These are phyloP conservation scores for Balamuthia mandrillaris DNA, from an alignment of 208 protist species.

Conservation along the genomic window DNA sequence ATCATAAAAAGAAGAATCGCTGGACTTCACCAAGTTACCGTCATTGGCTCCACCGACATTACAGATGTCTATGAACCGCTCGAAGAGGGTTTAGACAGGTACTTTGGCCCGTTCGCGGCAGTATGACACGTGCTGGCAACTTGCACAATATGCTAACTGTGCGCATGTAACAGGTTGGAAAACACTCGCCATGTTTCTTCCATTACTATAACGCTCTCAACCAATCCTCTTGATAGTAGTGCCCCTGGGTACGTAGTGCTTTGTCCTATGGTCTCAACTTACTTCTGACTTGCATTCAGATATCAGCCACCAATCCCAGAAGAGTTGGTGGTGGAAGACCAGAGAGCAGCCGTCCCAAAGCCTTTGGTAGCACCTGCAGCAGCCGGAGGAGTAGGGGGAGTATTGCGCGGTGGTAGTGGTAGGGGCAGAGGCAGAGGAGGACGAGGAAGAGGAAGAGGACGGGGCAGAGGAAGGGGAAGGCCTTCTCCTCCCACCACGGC, in stretches of 20 bases:
- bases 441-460: background rate
- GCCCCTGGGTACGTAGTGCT: constrained; percentile 27
- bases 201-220: constrained; percentile 34
- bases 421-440: background rate
- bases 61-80: constrained; percentile 35
- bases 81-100: constrained; percentile 33
- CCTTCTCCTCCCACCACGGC: too few relatives aligned
- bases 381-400: background rate
- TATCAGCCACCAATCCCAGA: constrained; percentile 31
- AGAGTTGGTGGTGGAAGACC: background rate
- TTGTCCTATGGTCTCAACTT: too few relatives aligned
- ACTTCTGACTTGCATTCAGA: too few relatives aligned
- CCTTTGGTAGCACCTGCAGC: background rate
- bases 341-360: background rate
- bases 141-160: background rate
- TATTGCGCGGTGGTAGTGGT: background rate
- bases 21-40: constrained; percentile 17
- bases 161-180: background rate
- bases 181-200: constrained; percentile 37
- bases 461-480: too few relatives aligned
- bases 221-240: background rate
- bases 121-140: background rate
- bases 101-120: background rate
- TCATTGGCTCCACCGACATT: constrained; percentile 9
- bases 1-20: constrained; percentile 40